phyloP scores from a whole-genome alignment of 768 basidiomycete species.

The Leccinum variicolor region DNA sequence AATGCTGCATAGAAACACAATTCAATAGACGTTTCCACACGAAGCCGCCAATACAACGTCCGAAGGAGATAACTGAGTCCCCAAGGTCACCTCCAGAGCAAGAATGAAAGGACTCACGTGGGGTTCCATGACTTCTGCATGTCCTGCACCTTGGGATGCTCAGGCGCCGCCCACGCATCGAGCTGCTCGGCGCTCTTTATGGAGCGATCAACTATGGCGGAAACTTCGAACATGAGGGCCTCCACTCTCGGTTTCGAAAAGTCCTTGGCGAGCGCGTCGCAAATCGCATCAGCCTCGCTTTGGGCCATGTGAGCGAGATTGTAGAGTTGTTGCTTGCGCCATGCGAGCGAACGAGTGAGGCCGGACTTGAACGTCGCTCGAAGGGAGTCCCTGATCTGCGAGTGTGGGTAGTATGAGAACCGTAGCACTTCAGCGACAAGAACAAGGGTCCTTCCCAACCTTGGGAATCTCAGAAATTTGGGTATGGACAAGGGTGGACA shows the following conservation, averaged over 20 bases:
- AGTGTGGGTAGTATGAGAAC: background rate
- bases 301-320: constrained; percentile 60
- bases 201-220: constrained; percentile 38
- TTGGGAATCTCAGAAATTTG: constrained; percentile 20
- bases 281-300: constrained; percentile 55
- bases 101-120: constrained; percentile 23
- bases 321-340: constrained; percentile 61
- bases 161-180: constrained; percentile 55
- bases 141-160: constrained; percentile 33
- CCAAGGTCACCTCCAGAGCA: too few relatives aligned
- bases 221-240: constrained; percentile 43
- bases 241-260: constrained; percentile 44
- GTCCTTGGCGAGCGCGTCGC: constrained; percentile 43
- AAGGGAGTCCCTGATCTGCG: constrained; percentile 37
- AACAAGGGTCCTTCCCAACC: constrained; percentile 8
- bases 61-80: background rate
- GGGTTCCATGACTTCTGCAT: constrained; percentile 53
- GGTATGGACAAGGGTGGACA: constrained; percentile 17
- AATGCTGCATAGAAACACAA: constrained; percentile 24
- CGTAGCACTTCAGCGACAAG: background rate
- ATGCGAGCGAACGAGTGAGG: constrained; percentile 48
- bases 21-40: background rate
- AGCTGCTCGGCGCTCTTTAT: constrained; percentile 46
- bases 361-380: constrained; percentile 49
- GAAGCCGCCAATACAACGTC: background rate